Evolutionary conservation across 345 rosid species (phyloP), one percentile per base, ranked within the genome.

Genomic region (Ailanthus altissimus): DNA sequence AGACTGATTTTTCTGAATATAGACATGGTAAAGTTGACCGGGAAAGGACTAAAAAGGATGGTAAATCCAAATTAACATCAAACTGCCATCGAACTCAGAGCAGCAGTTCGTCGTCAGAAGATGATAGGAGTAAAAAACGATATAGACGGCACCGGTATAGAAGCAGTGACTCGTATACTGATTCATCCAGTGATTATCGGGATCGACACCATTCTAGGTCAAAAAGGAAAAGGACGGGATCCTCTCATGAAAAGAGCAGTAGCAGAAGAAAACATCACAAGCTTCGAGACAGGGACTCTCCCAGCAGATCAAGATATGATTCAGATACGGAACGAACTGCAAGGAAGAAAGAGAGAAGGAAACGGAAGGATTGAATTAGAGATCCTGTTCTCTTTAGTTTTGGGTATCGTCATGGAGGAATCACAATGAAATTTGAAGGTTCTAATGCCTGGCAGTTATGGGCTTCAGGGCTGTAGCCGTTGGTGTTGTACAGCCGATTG

Each of bases 241-340:
- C 90, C 42, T 86, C 91, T 26, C 75, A 66, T 72, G 92, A 89
- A 57, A 91, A 90, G 87, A 91, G 84, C 6, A 84, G 89, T 18
- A 83, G 89, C 73, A 90, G 86, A 83, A 92, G 87, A 26, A 90
- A 87, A 75, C 94, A 80, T 78, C 81, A 45, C 47, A 84, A 79
- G 69, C 88, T 82, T 78, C 77, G 79, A 60, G 81, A 38, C 78
- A 86, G 86, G 78, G 88, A 85, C 50, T 85, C 87, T 16, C 75
- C 83, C 21, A 75, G 85, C 69, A 76, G 91, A 77, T 87, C 87
- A 14, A 83, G 47, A 26, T 78, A 80, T 57, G 80, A 77, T 78
- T 5, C 77, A 0, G 89, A 80, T 36, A 82, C 74, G 66, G 89
- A 84, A 69, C 77, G 20, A 2, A 63, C 74, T 26, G 87, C 81